These are phyloP conservation scores for Penicillium sp. DNA, from an alignment of 2,329 filamentous ascomycete species.

Conservation along the genomic window DNA sequence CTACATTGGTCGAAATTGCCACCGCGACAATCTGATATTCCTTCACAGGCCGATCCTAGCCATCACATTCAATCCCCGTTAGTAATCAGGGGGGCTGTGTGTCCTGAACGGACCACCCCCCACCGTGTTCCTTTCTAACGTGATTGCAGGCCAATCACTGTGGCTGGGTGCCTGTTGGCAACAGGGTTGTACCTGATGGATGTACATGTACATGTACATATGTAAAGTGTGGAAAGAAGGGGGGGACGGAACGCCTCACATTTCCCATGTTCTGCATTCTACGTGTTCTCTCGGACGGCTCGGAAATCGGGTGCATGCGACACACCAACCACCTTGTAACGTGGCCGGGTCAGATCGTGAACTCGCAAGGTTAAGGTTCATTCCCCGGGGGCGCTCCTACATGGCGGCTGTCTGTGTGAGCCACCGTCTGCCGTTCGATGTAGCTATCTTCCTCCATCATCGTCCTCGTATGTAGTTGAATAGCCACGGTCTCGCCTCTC, in stretches of 20 bases:
- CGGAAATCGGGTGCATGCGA: not conserved
- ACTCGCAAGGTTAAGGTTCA: too few relatives aligned
- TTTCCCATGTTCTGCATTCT: slow-evolving; percentile 1
- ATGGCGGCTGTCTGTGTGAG: too few relatives aligned
- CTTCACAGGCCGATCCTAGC: not conserved
- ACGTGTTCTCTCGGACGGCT: not conserved
- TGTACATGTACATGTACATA: not conserved
- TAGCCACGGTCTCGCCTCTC: not conserved
- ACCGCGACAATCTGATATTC: slow-evolving; percentile 14
- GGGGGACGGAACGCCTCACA: not conserved
- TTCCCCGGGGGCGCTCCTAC: too few relatives aligned
- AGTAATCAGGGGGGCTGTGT: slow-evolving; percentile 17
- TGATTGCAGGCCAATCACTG: slow-evolving; percentile 8
- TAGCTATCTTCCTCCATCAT: too few relatives aligned
- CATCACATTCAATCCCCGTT: slow-evolving; percentile 2
- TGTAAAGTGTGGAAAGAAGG: not conserved
- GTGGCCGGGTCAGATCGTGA: slow-evolving; percentile 1
- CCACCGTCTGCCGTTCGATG: too few relatives aligned
- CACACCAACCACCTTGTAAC: not conserved
- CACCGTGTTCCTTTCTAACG: not conserved
- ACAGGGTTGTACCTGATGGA: slow-evolving; percentile 1
- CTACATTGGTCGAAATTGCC: slow-evolving; percentile 1
- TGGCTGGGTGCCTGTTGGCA: not conserved
- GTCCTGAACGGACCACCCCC: not conserved
- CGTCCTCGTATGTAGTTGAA: too few relatives aligned